Conservation (phyloP, 2,329 filamentous ascomycete genomes). For the Fusarium duplospermum region DNA sequence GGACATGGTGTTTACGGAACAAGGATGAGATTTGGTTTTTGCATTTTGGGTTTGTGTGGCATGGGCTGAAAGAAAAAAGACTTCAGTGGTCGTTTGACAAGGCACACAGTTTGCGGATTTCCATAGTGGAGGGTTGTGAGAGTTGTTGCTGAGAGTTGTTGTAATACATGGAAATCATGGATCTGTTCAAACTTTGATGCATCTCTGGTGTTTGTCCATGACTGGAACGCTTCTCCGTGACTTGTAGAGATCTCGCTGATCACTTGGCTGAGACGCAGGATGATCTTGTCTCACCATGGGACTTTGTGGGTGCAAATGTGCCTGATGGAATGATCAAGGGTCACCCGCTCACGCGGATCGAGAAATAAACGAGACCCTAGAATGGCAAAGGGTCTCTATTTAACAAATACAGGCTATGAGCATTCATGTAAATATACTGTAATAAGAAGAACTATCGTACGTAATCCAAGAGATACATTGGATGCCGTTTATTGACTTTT, state of each 20-base stretch:
- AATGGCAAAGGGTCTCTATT: not conserved
- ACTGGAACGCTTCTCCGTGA: not conserved
- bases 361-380: not conserved
- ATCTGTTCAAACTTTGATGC: conserved; percentile 10
- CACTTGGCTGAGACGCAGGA: not conserved
- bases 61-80: conserved; percentile 40
- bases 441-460: not conserved
- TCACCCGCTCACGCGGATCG: not conserved
- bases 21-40: conserved; percentile 15
- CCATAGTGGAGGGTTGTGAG: conserved; percentile 2
- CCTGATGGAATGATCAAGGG: not conserved
- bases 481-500: not conserved
- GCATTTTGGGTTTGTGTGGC: conserved; percentile 30
- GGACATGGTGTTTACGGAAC: conserved; percentile 34
- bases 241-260: not conserved
- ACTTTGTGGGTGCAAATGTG: not conserved
- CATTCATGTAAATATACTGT: not conserved
- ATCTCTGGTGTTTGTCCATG: not conserved
- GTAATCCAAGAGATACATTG: not conserved
- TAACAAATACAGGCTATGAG: not conserved
- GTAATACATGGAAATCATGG: conserved; percentile 36
- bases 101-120: conserved; percentile 16
- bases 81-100: conserved; percentile 25
- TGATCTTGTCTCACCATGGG: not conserved
- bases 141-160: conserved; percentile 17